These are phyloP conservation scores for Aureobasidium sp. DNA, from an alignment of 2,329 filamentous ascomycete genomes.

Conservation along the genomic window DNA sequence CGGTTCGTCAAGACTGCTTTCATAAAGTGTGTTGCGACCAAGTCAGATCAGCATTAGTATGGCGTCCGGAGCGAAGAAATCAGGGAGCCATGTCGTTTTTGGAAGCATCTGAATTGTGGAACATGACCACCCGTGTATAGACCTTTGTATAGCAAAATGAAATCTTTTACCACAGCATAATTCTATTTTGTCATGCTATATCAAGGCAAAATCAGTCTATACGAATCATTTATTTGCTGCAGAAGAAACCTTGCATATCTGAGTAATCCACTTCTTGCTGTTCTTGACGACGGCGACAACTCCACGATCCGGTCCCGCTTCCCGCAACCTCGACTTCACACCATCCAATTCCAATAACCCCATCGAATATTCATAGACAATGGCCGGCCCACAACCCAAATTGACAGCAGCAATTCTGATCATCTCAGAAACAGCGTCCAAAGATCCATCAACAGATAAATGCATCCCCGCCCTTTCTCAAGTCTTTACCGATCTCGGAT, in stretches of 20 bases:
- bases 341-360: neutral
- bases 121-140: conserved; percentile 5
- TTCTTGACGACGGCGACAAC: neutral
- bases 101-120: conserved; percentile 7
- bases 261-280: neutral
- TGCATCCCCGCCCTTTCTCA: conserved; percentile 60
- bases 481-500: conserved; percentile 49
- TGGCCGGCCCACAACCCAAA: conserved; percentile 23
- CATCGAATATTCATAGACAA: neutral
- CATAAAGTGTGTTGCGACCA: neutral
- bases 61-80: conserved; percentile 9
- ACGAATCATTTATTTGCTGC: neutral
- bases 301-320: neutral
- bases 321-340: neutral
- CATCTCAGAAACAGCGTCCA: conserved; percentile 81
- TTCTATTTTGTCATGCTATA: neutral
- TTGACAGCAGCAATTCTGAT: conserved; percentile 74
- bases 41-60: conserved; percentile 6
- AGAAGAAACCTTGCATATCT: neutral
- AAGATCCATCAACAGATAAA: conserved; percentile 71
- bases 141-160: conserved; percentile 9
- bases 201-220: neutral
- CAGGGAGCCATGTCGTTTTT: conserved; percentile 4
- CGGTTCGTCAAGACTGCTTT: neutral
- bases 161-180: neutral